These are phyloP conservation scores for Claviceps sp. DNA, from an alignment of 2,329 filamentous ascomycete genomes.

Conservation along the genomic window DNA sequence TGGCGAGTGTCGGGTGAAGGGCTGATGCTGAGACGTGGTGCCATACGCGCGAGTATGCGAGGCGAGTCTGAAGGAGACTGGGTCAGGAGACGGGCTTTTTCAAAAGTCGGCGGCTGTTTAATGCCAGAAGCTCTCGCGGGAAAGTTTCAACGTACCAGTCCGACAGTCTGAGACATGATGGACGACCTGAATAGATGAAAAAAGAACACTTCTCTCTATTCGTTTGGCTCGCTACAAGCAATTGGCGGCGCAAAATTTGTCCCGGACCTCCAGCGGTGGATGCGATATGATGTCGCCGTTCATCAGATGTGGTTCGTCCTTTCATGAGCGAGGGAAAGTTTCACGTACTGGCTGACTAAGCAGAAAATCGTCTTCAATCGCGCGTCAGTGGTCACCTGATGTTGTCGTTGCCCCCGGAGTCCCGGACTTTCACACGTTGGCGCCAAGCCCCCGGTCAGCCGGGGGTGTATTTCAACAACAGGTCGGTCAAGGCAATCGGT, in stretches of 20 bases:
- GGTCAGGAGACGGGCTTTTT: neutral
- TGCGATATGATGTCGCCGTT: neutral
- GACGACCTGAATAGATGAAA: slow-evolving; percentile 8
- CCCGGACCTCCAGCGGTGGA: neutral
- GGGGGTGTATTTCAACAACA: slow-evolving; percentile 21
- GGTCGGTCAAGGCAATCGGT: slow-evolving; percentile 5
- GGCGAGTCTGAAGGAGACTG: slow-evolving; percentile 53
- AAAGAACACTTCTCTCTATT: slow-evolving; percentile 7
- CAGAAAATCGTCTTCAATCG: neutral
- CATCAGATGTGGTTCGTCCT: neutral
- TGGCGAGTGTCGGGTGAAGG: slow-evolving; percentile 48
- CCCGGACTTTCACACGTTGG: neutral
- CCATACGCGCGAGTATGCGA: slow-evolving; percentile 95
- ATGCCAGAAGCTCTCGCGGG: neutral
- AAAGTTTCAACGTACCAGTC: slow-evolving; percentile 42
- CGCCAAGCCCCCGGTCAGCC: neutral
- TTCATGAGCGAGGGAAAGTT: neutral
- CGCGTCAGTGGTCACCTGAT: slow-evolving; percentile 1
- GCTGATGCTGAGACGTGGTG: slow-evolving; percentile 66
- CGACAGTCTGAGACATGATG: slow-evolving; percentile 67
- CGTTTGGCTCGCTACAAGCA: neutral
- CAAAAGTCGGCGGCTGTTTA: neutral
- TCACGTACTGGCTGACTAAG: slow-evolving; percentile 2
- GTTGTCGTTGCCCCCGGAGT: neutral
- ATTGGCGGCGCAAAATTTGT: neutral